Evolutionary conservation across 2,329 filamentous ascomycete species (phyloP).

Genomic region (Aaosphaeria arxii): DNA sequence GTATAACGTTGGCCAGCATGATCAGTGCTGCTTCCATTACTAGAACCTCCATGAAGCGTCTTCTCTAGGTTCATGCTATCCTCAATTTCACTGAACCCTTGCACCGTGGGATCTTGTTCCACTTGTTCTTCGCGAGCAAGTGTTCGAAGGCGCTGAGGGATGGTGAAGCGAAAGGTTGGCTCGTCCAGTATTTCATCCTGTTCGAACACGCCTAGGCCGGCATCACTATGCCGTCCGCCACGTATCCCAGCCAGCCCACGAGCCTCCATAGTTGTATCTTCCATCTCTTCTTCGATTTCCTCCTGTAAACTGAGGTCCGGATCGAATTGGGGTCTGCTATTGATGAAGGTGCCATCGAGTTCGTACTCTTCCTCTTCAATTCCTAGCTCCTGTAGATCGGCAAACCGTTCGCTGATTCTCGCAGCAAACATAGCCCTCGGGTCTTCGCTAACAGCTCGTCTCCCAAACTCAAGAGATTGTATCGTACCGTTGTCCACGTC

Average conservation of each 20-base stretch:
- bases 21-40: not conserved
- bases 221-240: conserved; percentile 30
- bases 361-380: conserved; percentile 34
- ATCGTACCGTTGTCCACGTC: conserved; percentile 42
- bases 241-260: conserved; percentile 11
- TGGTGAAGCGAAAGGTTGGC: conserved; percentile 38
- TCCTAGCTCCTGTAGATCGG: conserved; percentile 41
- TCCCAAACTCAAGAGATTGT: conserved; percentile 49
- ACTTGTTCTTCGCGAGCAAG: conserved; percentile 9
- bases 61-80: conserved; percentile 22
- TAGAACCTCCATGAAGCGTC: not conserved
- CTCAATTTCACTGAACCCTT: conserved; percentile 11
- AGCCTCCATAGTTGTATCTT: conserved; percentile 25
- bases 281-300: conserved; percentile 32
- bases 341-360: conserved; percentile 43
- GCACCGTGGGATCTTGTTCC: not conserved
- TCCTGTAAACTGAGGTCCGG: conserved; percentile 38
- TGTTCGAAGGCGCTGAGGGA: conserved; percentile 31
- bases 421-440: conserved; percentile 41
- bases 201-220: conserved; percentile 30
- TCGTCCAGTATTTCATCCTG: conserved; percentile 34
- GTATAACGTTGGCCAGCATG: not conserved
- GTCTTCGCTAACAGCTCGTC: conserved; percentile 37
- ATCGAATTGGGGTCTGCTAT: conserved; percentile 16
- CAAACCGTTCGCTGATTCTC: conserved; percentile 53